phyloP scores from a whole-genome alignment of 2,329 filamentous ascomycete genomes.

The Cadophora luteo-olivacea region DNA sequence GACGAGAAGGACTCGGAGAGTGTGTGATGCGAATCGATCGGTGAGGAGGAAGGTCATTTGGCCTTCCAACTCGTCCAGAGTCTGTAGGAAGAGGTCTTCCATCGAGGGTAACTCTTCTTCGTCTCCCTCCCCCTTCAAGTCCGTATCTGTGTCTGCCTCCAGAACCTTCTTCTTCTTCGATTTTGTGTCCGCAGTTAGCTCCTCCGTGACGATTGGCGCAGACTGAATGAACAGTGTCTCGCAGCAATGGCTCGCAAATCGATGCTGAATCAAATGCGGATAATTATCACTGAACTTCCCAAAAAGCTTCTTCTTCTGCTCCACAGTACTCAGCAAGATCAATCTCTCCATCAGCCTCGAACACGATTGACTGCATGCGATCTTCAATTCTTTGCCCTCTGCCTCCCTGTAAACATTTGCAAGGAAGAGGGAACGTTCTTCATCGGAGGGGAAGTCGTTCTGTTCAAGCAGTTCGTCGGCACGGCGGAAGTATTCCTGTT shows the following conservation, averaged over 20 bases:
- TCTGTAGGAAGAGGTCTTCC: constrained; percentile 84
- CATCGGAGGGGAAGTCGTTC: constrained; percentile 81
- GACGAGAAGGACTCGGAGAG: constrained; percentile 82
- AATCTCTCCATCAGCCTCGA: constrained; percentile 91
- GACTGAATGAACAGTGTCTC: constrained; percentile 89
- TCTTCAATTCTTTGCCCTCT: constrained; percentile 90
- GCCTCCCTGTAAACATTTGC: constrained; percentile 87
- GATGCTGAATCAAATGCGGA: constrained; percentile 87
- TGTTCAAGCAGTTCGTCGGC: constrained; percentile 89
- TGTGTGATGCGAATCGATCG: constrained; percentile 89
- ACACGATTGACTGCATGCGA: constrained; percentile 94
- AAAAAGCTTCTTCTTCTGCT: constrained; percentile 87
- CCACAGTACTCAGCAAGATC: constrained; percentile 78
- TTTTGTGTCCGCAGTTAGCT: constrained; percentile 59
- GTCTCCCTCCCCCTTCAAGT: constrained; percentile 47
- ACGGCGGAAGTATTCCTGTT: constrained; percentile 93
- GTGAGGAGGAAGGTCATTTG: constrained; percentile 85
- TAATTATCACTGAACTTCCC: constrained; percentile 87
- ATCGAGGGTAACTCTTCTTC: constrained; percentile 65
- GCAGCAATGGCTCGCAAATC: constrained; percentile 96
- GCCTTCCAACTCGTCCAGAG: constrained; percentile 86
- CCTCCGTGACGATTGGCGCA: constrained; percentile 78
- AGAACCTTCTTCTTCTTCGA: constrained; percentile 53
- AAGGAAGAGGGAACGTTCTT: constrained; percentile 75
- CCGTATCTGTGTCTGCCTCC: constrained; percentile 55